These are phyloP conservation scores for Fusarium annulatum DNA, from an alignment of 2,329 filamentous ascomycete species.

Conservation along the genomic window DNA sequence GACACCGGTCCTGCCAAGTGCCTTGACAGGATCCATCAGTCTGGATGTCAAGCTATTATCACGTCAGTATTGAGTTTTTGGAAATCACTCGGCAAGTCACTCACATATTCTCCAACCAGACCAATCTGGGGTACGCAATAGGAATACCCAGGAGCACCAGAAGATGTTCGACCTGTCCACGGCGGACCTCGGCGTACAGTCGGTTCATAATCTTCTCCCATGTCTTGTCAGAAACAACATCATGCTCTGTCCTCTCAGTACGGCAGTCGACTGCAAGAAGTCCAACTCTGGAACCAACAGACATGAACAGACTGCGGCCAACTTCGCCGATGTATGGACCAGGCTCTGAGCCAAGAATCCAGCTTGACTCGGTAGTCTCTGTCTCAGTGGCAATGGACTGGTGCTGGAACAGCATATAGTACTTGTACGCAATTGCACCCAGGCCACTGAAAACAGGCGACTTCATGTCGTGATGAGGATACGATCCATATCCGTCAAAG, in stretches of 20 bases:
- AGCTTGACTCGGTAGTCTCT: constrained; percentile 86
- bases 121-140: constrained; percentile 80
- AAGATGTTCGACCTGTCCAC: constrained; percentile 88
- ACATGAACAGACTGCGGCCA: constrained; percentile 88
- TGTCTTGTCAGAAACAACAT: constrained; percentile 82
- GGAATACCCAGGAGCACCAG: constrained; percentile 88
- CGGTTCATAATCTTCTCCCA: constrained; percentile 90
- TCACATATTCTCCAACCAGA: constrained; percentile 78
- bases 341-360: constrained; percentile 81
- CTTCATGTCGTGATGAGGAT: constrained; percentile 90
- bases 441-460: constrained; percentile 90
- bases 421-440: constrained; percentile 94
- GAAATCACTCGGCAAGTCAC: constrained; percentile 43
- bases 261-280: constrained; percentile 91
- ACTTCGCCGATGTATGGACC: constrained; percentile 92
- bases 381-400: constrained; percentile 87
- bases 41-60: constrained; percentile 78
- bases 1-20: constrained; percentile 82
- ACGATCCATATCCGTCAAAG: constrained; percentile 92
- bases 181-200: constrained; percentile 82
- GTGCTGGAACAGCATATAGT: constrained; percentile 98
- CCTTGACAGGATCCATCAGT: constrained; percentile 89
- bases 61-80: constrained; percentile 46
- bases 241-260: constrained; percentile 86
- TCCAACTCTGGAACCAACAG: constrained; percentile 80